Base-by-base conservation (phyloP, 1,284 basidiomycete species). In the Naganishia liquefaciens region DNA sequence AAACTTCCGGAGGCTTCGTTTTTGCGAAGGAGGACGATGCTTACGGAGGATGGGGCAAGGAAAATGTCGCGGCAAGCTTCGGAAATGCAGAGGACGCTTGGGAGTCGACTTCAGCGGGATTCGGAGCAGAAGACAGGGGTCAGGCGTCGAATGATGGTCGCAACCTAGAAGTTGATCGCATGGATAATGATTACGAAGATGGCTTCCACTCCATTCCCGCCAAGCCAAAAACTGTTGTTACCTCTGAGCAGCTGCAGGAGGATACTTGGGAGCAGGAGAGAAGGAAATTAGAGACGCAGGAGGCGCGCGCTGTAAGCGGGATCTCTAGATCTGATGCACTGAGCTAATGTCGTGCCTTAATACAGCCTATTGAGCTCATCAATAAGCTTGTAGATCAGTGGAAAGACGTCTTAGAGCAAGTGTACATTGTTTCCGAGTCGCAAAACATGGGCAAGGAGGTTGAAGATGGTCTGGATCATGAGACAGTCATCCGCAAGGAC, bases 341-440 rank as follows among this genome's bases (percentile, higher is more conserved):
- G 10, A 28, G 62, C 30, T 65, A 23, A 52, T 13, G 25, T 30
- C 2, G 15, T 17, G 37, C 37, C 7, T 9, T 43, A 13, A 23
- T 37, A 40, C 60, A 77, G 71, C 78, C 78, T 9, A 64, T 67
- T 13, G 76, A 76, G 21, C 71, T 72, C 62, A 64, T 78, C 7
- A 68, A 72, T 23, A 53, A 53, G 21, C 63, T 79, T 28, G 69
- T 70, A 52, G 68, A 69, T 19, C 71, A 68, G 13, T 79, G 78
- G 78, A 61, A 53, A 28, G 40, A 54, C 15, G 43, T 68, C 21
- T 27, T 61, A 10, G 73, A 70, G 42, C 72, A 73, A 44, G 68
- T 76, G 2, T 71, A 73, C 5, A 63, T 65, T 0, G 60, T 60
- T 13, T 53, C 73, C 2, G 72, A 74, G 19, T 57, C 71, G 37